These are phyloP conservation scores for Tolypocladium capitatum DNA, from an alignment of 2,329 filamentous ascomycete species.

Conservation along the genomic window DNA sequence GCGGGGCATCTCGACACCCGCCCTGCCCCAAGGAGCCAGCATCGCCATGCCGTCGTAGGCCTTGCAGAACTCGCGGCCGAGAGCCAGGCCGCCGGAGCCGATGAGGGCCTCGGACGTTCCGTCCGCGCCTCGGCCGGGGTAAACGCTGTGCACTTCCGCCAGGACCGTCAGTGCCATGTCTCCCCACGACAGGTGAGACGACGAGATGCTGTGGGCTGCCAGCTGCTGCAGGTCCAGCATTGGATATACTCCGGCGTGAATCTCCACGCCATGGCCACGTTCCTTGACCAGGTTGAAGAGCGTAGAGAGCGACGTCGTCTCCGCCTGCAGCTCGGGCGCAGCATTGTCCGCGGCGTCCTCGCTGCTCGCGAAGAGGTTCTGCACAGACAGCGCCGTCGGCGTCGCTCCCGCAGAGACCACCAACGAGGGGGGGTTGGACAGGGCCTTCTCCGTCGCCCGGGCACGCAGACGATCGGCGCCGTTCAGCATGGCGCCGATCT, in stretches of 20 bases:
- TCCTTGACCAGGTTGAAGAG: slow-evolving; percentile 15
- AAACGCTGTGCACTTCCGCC: slow-evolving; percentile 59
- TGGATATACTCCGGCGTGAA: slow-evolving; percentile 68
- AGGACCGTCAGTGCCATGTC: slow-evolving; percentile 56
- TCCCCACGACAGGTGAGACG: slow-evolving; percentile 29
- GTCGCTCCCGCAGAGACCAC: slow-evolving; percentile 61
- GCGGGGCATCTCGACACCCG: slow-evolving; percentile 16
- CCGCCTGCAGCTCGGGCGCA: slow-evolving; percentile 7
- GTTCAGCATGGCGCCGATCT: slow-evolving; percentile 15
- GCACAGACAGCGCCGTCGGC: slow-evolving; percentile 42
- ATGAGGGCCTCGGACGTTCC: slow-evolving; percentile 50
- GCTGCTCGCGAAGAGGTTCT: slow-evolving; percentile 9
- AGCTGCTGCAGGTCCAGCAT: slow-evolving; percentile 69
- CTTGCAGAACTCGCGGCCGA: slow-evolving; percentile 63
- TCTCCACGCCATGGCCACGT: slow-evolving; percentile 40
- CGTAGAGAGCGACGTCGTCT: slow-evolving; percentile 7
- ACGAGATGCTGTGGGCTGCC: slow-evolving; percentile 48
- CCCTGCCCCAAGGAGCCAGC: slow-evolving; percentile 41
- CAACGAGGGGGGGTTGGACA: slow-evolving; percentile 8
- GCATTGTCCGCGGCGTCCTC: slow-evolving; percentile 3
- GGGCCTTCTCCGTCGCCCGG: slow-evolving; percentile 7
- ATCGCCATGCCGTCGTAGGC: slow-evolving; percentile 61
- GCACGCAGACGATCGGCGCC: slow-evolving; percentile 10
- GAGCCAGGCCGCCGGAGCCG: slow-evolving; percentile 53
- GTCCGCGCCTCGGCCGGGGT: slow-evolving; percentile 40